A percentile compares a stretch with the other conserved stretches of the same genome.
These are phyloP conservation scores for Citrus sinensis DNA, from an alignment of 345 rosid species.

Conservation along the genomic window DVS_A1.0 CM039164.1:23621501-23622000, in stretches of 20 bases:
- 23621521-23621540: conserved; percentile 48
- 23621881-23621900: conserved; percentile 78
- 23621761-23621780: conserved; percentile 69
- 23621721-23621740: conserved; percentile 9
- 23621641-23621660: conserved; percentile 42
- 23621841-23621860: conserved; percentile 78
- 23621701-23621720: conserved; percentile 58
- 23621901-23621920: conserved; percentile 62
- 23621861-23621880: conserved; percentile 87
- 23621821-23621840: conserved; percentile 70
- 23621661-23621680: conserved; percentile 70
- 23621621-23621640: conserved; percentile 45
- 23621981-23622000: conserved; percentile 56
- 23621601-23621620: conserved; percentile 77
- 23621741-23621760: conserved; percentile 35
- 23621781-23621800: conserved; percentile 84
- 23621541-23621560: conserved; percentile 53
- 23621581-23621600: conserved; percentile 74
- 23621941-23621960: conserved; percentile 68
- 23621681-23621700: conserved; percentile 55
- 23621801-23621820: conserved; percentile 79
- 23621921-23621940: conserved; percentile 70
- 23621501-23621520: conserved; percentile 42
- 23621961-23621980: conserved; percentile 34
- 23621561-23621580: conserved; percentile 81